Evolutionary conservation across 495 filamentous ascomycete species (phyloP).

Genomic region (Penicillium mononematosum): DNA sequence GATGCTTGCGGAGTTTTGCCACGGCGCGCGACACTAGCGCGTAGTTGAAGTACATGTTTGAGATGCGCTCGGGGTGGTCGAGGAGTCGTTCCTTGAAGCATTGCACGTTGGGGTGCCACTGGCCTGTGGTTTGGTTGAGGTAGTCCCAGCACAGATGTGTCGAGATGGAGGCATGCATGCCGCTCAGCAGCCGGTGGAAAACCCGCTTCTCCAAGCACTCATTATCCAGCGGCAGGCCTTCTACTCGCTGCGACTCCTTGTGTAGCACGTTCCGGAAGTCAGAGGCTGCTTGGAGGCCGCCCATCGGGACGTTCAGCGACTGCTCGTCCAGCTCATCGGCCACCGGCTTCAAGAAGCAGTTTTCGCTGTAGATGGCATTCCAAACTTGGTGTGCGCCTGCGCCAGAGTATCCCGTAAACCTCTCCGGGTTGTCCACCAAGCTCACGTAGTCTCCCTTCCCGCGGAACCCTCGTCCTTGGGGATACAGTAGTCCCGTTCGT

Average conservation of each 20-base stretch:
- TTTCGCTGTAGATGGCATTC: slow-evolving; percentile 95
- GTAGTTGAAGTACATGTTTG: slow-evolving; percentile 99
- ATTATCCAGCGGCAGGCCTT: slow-evolving; percentile 73
- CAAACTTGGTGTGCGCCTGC: slow-evolving; percentile 81
- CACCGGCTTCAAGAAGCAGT: slow-evolving; percentile 79
- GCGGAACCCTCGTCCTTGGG: slow-evolving; percentile 86
- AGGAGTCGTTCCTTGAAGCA: slow-evolving; percentile 88
- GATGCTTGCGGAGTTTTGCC: slow-evolving; percentile 82
- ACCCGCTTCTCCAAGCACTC: slow-evolving; percentile 96
- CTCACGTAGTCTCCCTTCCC: slow-evolving; percentile 96
- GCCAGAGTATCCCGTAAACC: slow-evolving; percentile 92
- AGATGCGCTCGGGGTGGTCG: slow-evolving; percentile 81
- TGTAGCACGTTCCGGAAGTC: slow-evolving; percentile 82
- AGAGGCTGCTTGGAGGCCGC: slow-evolving; percentile 64
- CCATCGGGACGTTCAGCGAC: slow-evolving; percentile 27
- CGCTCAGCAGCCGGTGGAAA: slow-evolving; percentile 90
- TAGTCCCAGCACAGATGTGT: slow-evolving; percentile 97
- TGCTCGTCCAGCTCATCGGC: slow-evolving; percentile 42
- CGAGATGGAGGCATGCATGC: slow-evolving; percentile 96
- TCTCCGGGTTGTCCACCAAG: slow-evolving; percentile 87
- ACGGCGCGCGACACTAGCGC: slow-evolving; percentile 87
- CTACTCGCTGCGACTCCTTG: slow-evolving; percentile 64
- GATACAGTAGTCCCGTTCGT: slow-evolving; percentile 95
- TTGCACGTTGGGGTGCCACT: slow-evolving; percentile 88
- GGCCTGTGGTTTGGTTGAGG: slow-evolving; percentile 88